Percentiles rank a stretch among this genome's conserved stretches.
Conservation (phyloP, 331 rosid species). For the Rhamnella rubrinervis region DNA sequence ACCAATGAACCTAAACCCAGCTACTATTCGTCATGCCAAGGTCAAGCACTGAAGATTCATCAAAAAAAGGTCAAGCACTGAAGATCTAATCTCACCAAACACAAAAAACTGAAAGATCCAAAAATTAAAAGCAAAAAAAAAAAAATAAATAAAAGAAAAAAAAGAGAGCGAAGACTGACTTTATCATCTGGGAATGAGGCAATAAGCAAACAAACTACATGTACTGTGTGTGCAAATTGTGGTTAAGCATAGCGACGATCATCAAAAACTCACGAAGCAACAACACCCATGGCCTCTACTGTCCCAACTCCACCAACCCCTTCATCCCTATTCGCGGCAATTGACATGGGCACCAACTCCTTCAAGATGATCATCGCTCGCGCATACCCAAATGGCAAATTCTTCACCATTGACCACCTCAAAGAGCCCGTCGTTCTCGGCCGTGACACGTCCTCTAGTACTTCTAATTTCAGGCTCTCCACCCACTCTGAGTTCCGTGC, state of each 20-base stretch:
- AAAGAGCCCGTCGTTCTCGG: constrained; percentile 36
- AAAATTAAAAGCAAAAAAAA: too few species aligned
- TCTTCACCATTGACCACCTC: constrained; percentile 25
- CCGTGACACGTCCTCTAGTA: constrained; percentile 1
- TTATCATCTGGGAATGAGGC: too few species aligned
- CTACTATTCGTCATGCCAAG: too few species aligned
- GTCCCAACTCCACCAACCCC: not conserved
- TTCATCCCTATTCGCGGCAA: constrained; percentile 34
- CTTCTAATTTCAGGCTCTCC: constrained; percentile 27
- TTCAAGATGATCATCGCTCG: constrained; percentile 36
- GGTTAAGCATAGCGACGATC: not conserved
- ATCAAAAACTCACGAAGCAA: not conserved
- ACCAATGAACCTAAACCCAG: too few species aligned
- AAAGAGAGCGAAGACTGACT: too few species aligned
- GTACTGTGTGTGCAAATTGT: too few species aligned
- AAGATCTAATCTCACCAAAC: too few species aligned
- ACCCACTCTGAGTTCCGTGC: constrained; percentile 25
- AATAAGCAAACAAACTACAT: too few species aligned
- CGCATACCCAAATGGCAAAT: constrained; percentile 26
- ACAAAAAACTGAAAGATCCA: too few species aligned
- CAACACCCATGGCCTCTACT: constrained; percentile 15
- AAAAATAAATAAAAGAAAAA: too few species aligned
- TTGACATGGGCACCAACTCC: constrained; percentile 47
- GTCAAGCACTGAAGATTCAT: too few species aligned
- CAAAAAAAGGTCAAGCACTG: too few species aligned